Conservation (phyloP, 768 basidiomycete species). For the Auricularia heimuer region DNA sequence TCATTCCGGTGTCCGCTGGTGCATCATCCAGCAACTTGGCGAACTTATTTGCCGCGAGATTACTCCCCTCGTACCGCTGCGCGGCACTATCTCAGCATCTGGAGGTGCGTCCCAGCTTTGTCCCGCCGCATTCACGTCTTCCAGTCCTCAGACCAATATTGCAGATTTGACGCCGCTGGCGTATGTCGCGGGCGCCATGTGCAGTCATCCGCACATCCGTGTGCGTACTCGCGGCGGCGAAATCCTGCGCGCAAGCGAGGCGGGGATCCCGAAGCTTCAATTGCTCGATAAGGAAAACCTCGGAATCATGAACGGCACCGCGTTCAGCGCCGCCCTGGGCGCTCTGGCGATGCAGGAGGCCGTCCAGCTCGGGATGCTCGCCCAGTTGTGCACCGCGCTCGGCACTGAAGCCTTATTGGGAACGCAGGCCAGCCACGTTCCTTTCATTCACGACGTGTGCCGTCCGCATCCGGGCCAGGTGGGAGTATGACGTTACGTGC, state of each 20-base stretch:
- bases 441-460: slow-evolving; percentile 29
- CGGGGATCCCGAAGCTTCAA: slow-evolving; percentile 55
- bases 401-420: slow-evolving; percentile 25
- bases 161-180: slow-evolving; percentile 17
- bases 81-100: slow-evolving; percentile 24
- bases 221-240: slow-evolving; percentile 9
- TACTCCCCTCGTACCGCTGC: slow-evolving; percentile 25
- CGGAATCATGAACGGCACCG: slow-evolving; percentile 77
- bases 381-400: slow-evolving; percentile 23
- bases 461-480: slow-evolving; percentile 81
- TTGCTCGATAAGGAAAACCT: slow-evolving; percentile 53
- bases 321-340: slow-evolving; percentile 73
- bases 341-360: slow-evolving; percentile 66
- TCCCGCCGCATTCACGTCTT: neutral
- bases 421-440: slow-evolving; percentile 12
- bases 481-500: slow-evolving; percentile 10
- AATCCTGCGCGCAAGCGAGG: slow-evolving; percentile 29
- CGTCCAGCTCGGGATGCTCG: slow-evolving; percentile 25
- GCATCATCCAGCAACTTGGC: slow-evolving; percentile 19
- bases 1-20: slow-evolving; percentile 23
- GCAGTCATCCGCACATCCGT: slow-evolving; percentile 21
- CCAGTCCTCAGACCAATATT: neutral
- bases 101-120: slow-evolving; percentile 13
- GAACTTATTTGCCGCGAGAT: slow-evolving; percentile 18
- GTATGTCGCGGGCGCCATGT: slow-evolving; percentile 25